These are phyloP conservation scores for Ogataea haglerorum DNA, from an alignment of 805 yeast genomes.

Conservation along the genomic window DNA sequence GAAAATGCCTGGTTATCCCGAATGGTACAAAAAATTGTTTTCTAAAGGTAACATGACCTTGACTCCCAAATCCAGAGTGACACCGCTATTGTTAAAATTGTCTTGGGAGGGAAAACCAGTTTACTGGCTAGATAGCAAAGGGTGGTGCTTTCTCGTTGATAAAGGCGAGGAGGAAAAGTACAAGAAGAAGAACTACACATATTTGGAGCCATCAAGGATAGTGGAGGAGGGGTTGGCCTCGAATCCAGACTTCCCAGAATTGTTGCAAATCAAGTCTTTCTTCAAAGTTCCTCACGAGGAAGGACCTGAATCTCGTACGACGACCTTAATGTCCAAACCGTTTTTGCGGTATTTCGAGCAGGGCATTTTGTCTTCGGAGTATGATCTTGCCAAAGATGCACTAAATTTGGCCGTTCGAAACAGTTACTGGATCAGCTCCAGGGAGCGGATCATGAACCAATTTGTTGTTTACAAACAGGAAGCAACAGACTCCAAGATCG, in stretches of 20 bases:
- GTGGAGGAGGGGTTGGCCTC: constrained; percentile 11
- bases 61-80: constrained; percentile 67
- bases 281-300: constrained; percentile 88
- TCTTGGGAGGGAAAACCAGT: constrained; percentile 86
- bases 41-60: constrained; percentile 45
- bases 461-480: constrained; percentile 63
- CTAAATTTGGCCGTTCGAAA: constrained; percentile 73
- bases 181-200: constrained; percentile 38
- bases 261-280: constrained; percentile 22
- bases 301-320: constrained; percentile 71
- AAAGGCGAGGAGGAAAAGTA: constrained; percentile 34
- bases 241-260: constrained; percentile 5
- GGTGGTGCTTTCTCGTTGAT: constrained; percentile 85
- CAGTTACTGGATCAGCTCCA: constrained; percentile 89
- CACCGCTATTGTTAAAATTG: constrained; percentile 72
- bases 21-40: constrained; percentile 76
- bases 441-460: constrained; percentile 81
- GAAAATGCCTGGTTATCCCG: constrained; percentile 85
- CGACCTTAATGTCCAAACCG: constrained; percentile 73
- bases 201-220: constrained; percentile 17
- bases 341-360: constrained; percentile 71
- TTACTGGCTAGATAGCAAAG: constrained; percentile 70
- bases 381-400: constrained; percentile 71
- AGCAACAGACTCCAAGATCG: constrained; percentile 35
- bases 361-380: constrained; percentile 67